phyloP scores from a whole-genome alignment of 768 basidiomycete species.

The Cystofilobasidium macerans region DNA sequence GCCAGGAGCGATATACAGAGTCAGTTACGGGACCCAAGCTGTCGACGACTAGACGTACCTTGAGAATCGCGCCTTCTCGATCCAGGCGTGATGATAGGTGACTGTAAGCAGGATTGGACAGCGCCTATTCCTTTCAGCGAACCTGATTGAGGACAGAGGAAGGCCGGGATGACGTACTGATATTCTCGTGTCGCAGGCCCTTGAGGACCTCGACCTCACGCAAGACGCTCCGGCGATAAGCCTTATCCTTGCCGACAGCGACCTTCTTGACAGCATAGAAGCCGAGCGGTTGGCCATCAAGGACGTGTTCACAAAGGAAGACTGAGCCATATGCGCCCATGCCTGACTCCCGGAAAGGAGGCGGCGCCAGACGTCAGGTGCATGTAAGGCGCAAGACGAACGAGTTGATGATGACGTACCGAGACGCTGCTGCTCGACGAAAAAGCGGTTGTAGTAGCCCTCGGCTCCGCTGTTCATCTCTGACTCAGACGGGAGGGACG shows the following conservation, averaged over 20 bases:
- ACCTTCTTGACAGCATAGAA: slow-evolving; percentile 81
- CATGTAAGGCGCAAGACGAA: too few relatives aligned
- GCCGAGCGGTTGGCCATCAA: slow-evolving; percentile 80
- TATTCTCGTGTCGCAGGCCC: slow-evolving; percentile 76
- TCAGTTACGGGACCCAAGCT: too few relatives aligned
- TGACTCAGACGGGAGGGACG: not conserved
- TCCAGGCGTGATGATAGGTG: slow-evolving; percentile 91
- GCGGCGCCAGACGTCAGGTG: too few relatives aligned
- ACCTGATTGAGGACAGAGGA: not conserved
- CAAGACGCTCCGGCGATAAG: slow-evolving; percentile 53
- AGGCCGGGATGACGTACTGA: slow-evolving; percentile 38
- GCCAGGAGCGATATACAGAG: not conserved
- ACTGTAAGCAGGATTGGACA: slow-evolving; percentile 40
- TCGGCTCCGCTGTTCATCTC: slow-evolving; percentile 44
- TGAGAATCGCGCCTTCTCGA: slow-evolving; percentile 75
- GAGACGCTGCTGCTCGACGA: slow-evolving; percentile 73
- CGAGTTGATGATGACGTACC: slow-evolving; percentile 43
- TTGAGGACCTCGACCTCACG: slow-evolving; percentile 69
- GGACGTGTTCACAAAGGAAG: slow-evolving; percentile 68
- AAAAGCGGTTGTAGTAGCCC: slow-evolving; percentile 87
- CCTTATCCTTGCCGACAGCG: slow-evolving; percentile 77
- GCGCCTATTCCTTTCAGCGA: not conserved
- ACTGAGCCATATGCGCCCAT: slow-evolving; percentile 90
- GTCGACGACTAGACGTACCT: slow-evolving; percentile 30
- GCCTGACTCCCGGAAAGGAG: not conserved